Conservation (phyloP, 306 rosid genomes). For the Pueraria montana region DNA sequence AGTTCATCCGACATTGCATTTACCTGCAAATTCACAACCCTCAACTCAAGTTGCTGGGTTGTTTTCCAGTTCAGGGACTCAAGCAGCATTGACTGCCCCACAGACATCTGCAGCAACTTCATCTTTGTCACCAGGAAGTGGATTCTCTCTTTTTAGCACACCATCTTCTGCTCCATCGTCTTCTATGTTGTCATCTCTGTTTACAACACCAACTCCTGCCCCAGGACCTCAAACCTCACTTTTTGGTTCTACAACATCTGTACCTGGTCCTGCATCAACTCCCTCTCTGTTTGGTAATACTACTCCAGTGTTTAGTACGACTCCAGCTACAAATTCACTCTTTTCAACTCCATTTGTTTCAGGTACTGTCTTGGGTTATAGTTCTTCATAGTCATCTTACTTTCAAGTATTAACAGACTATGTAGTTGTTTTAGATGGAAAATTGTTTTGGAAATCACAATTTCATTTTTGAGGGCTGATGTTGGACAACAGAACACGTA, state of each 20-base stretch:
- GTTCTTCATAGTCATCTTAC: not conserved
- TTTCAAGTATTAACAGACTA: conserved; percentile 21
- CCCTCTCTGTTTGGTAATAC: conserved; percentile 71
- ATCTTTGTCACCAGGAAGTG: conserved; percentile 76
- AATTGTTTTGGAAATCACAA: conserved; percentile 34
- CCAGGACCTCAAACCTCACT: conserved; percentile 69
- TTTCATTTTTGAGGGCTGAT: conserved; percentile 27
- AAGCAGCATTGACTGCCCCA: conserved; percentile 58
- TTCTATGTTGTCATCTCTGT: conserved; percentile 68
- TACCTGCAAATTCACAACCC: conserved; percentile 84
- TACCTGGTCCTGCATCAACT: conserved; percentile 68
- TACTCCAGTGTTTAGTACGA: conserved; percentile 64
- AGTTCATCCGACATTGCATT: conserved; percentile 88
- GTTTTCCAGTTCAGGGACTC: conserved; percentile 76
- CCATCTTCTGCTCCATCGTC: conserved; percentile 79
- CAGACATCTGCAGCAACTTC: conserved; percentile 66
- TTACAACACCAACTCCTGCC: conserved; percentile 84
- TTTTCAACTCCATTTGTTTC: conserved; percentile 83
- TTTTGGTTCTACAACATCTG: conserved; percentile 71
- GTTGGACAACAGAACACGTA: conserved; percentile 10
- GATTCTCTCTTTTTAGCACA: conserved; percentile 77
- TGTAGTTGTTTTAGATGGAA: conserved; percentile 33
- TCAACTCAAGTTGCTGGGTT: conserved; percentile 90
- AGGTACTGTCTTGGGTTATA: conserved; percentile 63
- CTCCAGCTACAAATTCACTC: conserved; percentile 72